These are phyloP conservation scores for Bruguiera parviflora DNA, from an alignment of 345 rosid species.

Conservation along the genomic window DNA sequence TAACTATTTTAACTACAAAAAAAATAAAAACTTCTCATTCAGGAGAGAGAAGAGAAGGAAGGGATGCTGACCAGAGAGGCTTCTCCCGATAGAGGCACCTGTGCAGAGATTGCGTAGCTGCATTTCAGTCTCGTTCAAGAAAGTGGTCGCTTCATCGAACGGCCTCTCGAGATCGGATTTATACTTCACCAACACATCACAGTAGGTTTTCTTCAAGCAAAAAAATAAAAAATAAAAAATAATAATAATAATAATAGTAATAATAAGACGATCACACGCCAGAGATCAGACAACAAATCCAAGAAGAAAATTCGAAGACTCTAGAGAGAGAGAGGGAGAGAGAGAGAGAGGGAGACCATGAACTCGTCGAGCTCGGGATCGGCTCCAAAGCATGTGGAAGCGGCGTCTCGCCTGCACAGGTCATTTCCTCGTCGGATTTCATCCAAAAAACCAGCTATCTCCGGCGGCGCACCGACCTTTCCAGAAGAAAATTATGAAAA, in stretches of 20 bases:
- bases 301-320: background rate
- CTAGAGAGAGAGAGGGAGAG: constrained; percentile 17
- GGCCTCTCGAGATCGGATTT: constrained; percentile 90
- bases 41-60: constrained; percentile 10
- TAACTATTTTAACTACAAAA: background rate
- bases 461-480: constrained; percentile 93
- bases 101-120: constrained; percentile 85
- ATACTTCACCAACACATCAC: constrained; percentile 68
- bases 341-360: constrained; percentile 49
- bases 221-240: background rate
- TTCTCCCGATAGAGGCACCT: constrained; percentile 42
- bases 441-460: constrained; percentile 58
- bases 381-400: constrained; percentile 49
- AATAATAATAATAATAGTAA: no score
- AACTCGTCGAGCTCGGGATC: constrained; percentile 98
- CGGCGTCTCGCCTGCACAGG: constrained; percentile 37
- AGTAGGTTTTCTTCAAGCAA: constrained; percentile 60
- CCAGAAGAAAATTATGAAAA: background rate
- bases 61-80: constrained; percentile 44
- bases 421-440: constrained; percentile 58
- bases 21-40: constrained; percentile 1
- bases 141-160: constrained; percentile 74
- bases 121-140: constrained; percentile 73
- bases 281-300: background rate
- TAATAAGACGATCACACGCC: background rate